Base-by-base conservation (phyloP, 1,284 basidiomycete genomes). In the Rhodotorula sp. region DNA sequence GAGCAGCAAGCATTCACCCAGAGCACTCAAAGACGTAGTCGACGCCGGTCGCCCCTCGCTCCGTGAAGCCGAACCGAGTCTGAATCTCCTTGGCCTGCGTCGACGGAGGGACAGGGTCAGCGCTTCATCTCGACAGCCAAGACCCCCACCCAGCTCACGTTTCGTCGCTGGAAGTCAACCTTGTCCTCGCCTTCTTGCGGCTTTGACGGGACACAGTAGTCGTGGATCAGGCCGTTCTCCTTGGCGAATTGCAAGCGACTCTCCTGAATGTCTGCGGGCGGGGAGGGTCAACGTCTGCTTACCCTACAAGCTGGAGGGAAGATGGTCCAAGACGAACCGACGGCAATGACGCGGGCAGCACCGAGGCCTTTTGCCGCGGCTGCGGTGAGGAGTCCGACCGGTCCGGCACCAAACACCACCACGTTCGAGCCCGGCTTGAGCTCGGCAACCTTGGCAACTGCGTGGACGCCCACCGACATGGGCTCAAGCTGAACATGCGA, bases 301-400 rank as follows among this genome's bases (percentile, higher is more conserved):
- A 12, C 39, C 39, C 8, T 43, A 43, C 39, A 8, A 43, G 39
- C 10, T 43, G 39, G 1, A 43, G 39, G 39, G 10, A 43, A 12
- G 12, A 29, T 8, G 47, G 43, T 23, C 15, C 49, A 59, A 43
- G 57, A 70, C 65, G 73, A 63, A 73, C 80, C 93, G 73, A 96
- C 86, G 3, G 88, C 92, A 70, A 96, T 86, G 71, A 95, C 85
- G 64, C 90, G 88, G 52, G 86, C 85, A 0, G 92, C 93, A 34
- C 92, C 93, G 65, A 95, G 84, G 5, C 92, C 78, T 68, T 78
- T 78, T 3, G 75, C 71, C 71, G 94, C 93, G 6, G 92, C 94
- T 88, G 95, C 94, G 80, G 89, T 90, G 49, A 97, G 87, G 26
- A 97, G 85, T 15, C 94, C 94, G 73, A 98, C 92, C 14, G 95